A percentile compares a stretch with the other conserved stretches of the same genome.
These are phyloP conservation scores for Albugo laibachii DNA, from an alignment of 352 stramenopile genomes.

Conservation along the genomic window DNA sequence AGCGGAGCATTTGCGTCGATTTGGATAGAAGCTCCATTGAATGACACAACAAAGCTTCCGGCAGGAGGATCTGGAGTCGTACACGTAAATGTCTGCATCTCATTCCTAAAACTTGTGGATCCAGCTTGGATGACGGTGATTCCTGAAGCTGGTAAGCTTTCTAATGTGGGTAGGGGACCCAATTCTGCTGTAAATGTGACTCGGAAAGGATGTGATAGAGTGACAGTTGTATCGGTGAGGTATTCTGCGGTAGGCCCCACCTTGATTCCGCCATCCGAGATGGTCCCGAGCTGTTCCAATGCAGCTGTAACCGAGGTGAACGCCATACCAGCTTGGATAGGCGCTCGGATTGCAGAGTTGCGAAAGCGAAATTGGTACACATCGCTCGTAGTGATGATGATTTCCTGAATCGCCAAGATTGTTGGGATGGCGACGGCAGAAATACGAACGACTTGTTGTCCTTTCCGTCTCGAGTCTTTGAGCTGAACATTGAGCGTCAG, in stretches of 20 bases:
- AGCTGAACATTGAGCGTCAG: conserved; percentile 80
- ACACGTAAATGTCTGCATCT: conserved; percentile 69
- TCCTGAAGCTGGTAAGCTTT: conserved; percentile 13
- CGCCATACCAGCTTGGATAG: conserved; percentile 15
- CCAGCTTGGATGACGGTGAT: conserved; percentile 12
- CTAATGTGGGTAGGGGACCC: conserved; percentile 25
- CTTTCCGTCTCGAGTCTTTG: conserved; percentile 64
- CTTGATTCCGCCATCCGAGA: conserved; percentile 48
- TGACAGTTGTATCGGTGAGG: conserved; percentile 11
- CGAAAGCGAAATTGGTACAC: conserved; percentile 40
- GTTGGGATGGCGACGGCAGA: conserved; percentile 26
- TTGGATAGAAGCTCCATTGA: conserved; percentile 13
- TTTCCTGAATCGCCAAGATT: conserved; percentile 31
- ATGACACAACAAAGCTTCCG: conserved; percentile 33
- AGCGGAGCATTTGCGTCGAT: conserved; percentile 26
- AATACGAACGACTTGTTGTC: conserved; percentile 41
- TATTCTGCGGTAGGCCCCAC: conserved; percentile 28
- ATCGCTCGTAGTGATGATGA: conserved; percentile 13
- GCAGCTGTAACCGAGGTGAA: conserved; percentile 23
- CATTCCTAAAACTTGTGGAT: conserved; percentile 25
- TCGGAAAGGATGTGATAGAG: conserved; percentile 20
- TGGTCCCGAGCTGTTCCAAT: conserved; percentile 68
- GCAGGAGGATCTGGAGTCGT: conserved; percentile 16
- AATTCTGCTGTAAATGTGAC: conserved; percentile 45
- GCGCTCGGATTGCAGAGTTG: conserved; percentile 16